A percentile compares a stretch with the other conserved stretches of the same genome.
phyloP scores from a whole-genome alignment of 2,329 filamentous ascomycete genomes.

The Pleurostoma richardsiae region DNA sequence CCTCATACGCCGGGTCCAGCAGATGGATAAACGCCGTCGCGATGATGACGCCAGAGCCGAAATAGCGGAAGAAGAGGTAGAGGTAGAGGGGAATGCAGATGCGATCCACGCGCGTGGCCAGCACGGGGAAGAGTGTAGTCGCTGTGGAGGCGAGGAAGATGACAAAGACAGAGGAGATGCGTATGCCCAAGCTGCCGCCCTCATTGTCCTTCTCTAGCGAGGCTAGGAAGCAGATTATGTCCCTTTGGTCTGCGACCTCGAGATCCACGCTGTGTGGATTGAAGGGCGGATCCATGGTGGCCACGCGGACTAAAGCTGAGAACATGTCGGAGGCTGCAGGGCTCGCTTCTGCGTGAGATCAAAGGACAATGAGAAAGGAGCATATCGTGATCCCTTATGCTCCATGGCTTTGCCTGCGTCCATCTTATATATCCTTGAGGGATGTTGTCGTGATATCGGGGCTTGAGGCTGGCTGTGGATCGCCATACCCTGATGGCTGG shows the following conservation, averaged over 20 bases:
- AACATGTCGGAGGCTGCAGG: no score
- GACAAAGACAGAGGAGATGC: slow-evolving; percentile 71
- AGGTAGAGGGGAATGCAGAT: slow-evolving; percentile 57
- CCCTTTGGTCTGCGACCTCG: slow-evolving; percentile 29
- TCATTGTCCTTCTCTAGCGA: slow-evolving; percentile 41
- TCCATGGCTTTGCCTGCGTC: no score
- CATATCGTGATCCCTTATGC: no score
- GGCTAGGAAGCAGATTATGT: slow-evolving; percentile 46
- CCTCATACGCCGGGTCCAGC: slow-evolving; percentile 21
- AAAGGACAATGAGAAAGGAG: no score
- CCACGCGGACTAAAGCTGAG: no score
- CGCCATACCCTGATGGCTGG: no score
- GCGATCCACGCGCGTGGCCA: slow-evolving; percentile 53
- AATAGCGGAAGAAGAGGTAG: slow-evolving; percentile 69
- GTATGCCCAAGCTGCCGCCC: slow-evolving; percentile 54
- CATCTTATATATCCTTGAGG: no score
- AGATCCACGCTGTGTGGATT: slow-evolving; percentile 38
- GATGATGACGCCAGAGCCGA: slow-evolving; percentile 72
- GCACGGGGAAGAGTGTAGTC: slow-evolving; percentile 63
- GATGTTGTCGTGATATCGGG: no score
- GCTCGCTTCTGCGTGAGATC: no score
- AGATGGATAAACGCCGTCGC: slow-evolving; percentile 73
- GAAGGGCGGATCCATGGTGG: slow-evolving; percentile 15
- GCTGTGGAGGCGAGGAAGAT: slow-evolving; percentile 58
- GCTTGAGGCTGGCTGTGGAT: no score